phyloP scores from a whole-genome alignment of 2,329 filamentous ascomycete species.

The Trichoderma polysporum region DNA sequence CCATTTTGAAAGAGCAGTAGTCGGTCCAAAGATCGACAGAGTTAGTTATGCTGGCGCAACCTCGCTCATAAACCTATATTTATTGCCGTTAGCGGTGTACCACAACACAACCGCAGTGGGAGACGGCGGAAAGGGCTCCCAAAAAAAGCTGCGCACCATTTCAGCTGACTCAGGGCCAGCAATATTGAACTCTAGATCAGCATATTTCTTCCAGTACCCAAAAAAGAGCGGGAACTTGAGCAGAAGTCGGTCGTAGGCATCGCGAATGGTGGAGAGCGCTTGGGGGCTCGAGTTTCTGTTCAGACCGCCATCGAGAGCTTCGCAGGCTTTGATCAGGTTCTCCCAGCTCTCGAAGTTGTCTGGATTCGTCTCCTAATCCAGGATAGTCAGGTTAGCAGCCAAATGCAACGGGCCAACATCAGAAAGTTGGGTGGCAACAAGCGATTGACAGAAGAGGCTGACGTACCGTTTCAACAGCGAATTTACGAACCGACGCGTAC shows the following conservation, averaged over 20 bases:
- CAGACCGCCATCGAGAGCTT: constrained; percentile 85
- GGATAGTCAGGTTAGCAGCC: constrained; percentile 26
- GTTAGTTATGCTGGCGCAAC: constrained; percentile 86
- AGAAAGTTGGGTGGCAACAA: background rate
- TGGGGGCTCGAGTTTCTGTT: constrained; percentile 96
- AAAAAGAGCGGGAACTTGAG: constrained; percentile 94
- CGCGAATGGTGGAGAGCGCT: constrained; percentile 81
- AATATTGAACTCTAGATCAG: constrained; percentile 94
- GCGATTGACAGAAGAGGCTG: background rate
- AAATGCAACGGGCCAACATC: background rate
- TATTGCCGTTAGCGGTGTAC: background rate
- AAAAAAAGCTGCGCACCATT: constrained; percentile 63
- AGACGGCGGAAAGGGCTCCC: background rate
- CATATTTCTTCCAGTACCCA: constrained; percentile 99
- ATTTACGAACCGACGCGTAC: constrained; percentile 76
- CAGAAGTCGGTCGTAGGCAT: constrained; percentile 88
- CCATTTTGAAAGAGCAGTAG: constrained; percentile 97
- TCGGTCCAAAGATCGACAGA: constrained; percentile 97
- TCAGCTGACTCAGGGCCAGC: constrained; percentile 95
- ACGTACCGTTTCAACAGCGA: constrained; percentile 72
- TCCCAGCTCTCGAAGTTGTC: constrained; percentile 97
- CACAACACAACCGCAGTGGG: background rate
- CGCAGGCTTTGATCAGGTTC: constrained; percentile 79
- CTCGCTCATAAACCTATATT: constrained; percentile 86
- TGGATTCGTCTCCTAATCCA: constrained; percentile 60